phyloP scores from a whole-genome alignment of 179 eudicot species.

The Drosera spatulata region DNA sequence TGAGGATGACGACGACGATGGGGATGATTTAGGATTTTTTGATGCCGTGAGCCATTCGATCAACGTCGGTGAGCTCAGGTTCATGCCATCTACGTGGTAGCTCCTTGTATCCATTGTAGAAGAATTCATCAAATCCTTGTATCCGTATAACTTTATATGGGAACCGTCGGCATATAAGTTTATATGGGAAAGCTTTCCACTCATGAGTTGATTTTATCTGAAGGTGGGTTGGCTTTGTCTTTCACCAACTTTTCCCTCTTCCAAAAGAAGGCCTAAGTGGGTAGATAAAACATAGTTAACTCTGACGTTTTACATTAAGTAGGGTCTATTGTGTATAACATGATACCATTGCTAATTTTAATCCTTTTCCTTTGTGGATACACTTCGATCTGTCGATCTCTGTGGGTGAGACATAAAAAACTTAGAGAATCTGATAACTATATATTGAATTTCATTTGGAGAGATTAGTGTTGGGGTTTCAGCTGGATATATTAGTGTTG shows the following conservation, averaged over 20 bases:
- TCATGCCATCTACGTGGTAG: slow-evolving; percentile 23
- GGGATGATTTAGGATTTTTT: slow-evolving; percentile 10
- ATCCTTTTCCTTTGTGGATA: slow-evolving; percentile 8
- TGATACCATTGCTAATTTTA: slow-evolving; percentile 8
- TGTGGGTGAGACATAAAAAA: too few species aligned
- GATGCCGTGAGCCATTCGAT: slow-evolving; percentile 65
- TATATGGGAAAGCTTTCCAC: slow-evolving; percentile 26
- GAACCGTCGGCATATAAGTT: slow-evolving; percentile 13
- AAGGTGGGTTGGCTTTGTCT: slow-evolving; percentile 14
- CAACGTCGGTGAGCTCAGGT: slow-evolving; percentile 32
- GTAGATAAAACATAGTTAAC: too few species aligned
- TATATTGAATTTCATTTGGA: not conserved
- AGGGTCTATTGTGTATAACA: not conserved
- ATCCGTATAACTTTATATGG: slow-evolving; percentile 17
- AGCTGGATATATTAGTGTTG: slow-evolving; percentile 56
- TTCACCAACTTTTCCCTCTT: slow-evolving; percentile 12
- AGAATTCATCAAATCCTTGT: not conserved
- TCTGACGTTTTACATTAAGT: too few species aligned
- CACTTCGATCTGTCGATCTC: too few species aligned
- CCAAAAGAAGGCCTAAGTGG: not conserved
- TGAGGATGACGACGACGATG: slow-evolving; percentile 20
- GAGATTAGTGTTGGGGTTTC: slow-evolving; percentile 52
- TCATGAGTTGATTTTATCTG: slow-evolving; percentile 24
- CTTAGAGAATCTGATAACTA: too few species aligned
- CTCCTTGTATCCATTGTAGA: not conserved